Percentiles rank a stretch among this genome's conserved stretches.
Evolutionary conservation across 495 filamentous ascomycete genomes (phyloP).

Genomic region (Friedmanniomyces endolithicus): DNA sequence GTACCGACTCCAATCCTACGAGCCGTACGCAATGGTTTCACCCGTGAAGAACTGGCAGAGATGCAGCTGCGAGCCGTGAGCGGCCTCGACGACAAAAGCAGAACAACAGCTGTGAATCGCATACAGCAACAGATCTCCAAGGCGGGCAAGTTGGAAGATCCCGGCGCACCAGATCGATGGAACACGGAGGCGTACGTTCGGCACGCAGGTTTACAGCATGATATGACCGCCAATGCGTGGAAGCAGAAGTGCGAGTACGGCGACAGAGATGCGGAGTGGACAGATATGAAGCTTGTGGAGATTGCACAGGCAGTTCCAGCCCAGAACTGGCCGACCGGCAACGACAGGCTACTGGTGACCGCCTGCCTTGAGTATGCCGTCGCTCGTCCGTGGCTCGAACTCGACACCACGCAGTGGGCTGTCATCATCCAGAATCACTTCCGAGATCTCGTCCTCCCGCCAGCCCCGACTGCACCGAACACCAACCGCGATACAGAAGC

Average conservation of each 20-base stretch:
- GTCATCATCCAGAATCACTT: slow-evolving; percentile 7
- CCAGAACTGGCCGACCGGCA: slow-evolving; percentile 4
- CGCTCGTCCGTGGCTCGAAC: background rate
- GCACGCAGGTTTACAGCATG: background rate
- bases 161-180: background rate
- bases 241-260: background rate
- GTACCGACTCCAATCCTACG: background rate
- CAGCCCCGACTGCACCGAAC: background rate
- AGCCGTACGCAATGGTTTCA: slow-evolving; percentile 5
- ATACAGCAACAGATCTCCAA: slow-evolving; percentile 7
- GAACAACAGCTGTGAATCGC: background rate
- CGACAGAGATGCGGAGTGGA: background rate
- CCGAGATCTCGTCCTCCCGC: background rate
- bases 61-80: background rate
- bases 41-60: background rate
- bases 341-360: slow-evolving; percentile 7
- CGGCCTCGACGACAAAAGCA: background rate
- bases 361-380: slow-evolving; percentile 5
- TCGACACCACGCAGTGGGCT: slow-evolving; percentile 8
- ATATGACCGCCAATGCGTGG: slow-evolving; percentile 1
- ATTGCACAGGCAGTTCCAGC: background rate
- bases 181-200: background rate
- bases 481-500: background rate
- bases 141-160: background rate
- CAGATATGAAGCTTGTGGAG: background rate